A percentile compares a stretch with the other conserved stretches of the same genome.
Conservation (phyloP, 2,329 filamentous ascomycete genomes). For the Pseudogymnoascus sp. region DNA sequence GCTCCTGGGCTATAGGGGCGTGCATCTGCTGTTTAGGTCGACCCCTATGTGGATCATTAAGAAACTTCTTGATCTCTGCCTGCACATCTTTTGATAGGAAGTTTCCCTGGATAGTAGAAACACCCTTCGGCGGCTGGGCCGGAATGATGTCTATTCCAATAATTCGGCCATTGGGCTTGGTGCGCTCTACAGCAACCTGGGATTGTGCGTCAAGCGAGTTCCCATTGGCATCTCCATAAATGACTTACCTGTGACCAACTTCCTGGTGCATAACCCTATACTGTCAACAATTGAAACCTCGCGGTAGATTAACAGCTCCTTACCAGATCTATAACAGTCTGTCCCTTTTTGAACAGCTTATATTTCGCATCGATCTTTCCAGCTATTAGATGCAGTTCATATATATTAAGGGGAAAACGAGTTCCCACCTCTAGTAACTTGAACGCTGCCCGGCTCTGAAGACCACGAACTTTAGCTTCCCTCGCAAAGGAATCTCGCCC, state of each 20-base stretch:
- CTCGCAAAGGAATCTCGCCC: conserved; percentile 61
- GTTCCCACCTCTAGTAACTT: conserved; percentile 70
- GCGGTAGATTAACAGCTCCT: conserved; percentile 21
- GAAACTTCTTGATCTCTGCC: conserved; percentile 65
- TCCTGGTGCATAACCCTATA: conserved; percentile 66
- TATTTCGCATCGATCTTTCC: conserved; percentile 72
- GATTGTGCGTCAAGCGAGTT: conserved; percentile 8
- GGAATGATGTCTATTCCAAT: conserved; percentile 93
- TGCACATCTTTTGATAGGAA: conserved; percentile 73
- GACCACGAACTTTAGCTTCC: conserved; percentile 65
- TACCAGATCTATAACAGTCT: conserved; percentile 86
- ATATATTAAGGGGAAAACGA: conserved; percentile 1
- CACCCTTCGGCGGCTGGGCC: conserved; percentile 78
- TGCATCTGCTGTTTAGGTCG: conserved; percentile 32
- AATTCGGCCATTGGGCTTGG: conserved; percentile 66
- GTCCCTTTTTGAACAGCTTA: conserved; percentile 65
- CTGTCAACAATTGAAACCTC: conserved; percentile 5
- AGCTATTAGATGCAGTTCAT: conserved; percentile 8
- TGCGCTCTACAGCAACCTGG: conserved; percentile 73
- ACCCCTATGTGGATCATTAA: conserved; percentile 54
- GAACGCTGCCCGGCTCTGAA: conserved; percentile 88
- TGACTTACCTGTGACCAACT: conserved; percentile 57
- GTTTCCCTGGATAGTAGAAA: conserved; percentile 92
- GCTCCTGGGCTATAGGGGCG: conserved; percentile 15
- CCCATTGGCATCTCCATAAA: not conserved